Evolutionary conservation across 257 asterid genomes (phyloP).

Genomic region (Solanum lycopersicoides): DNA sequence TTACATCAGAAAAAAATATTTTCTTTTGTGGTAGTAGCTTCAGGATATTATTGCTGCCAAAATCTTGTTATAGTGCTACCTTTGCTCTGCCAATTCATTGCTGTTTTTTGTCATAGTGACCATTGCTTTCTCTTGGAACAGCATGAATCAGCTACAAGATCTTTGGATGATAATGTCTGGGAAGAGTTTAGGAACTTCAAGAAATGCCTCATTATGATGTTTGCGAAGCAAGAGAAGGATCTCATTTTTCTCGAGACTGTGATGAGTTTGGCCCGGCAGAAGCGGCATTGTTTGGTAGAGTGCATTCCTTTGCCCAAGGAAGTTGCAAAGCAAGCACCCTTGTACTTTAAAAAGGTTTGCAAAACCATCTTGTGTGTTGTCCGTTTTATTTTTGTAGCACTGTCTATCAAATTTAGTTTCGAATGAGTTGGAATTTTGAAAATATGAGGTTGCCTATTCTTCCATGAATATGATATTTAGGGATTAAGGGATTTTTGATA

Average conservation of each 20-base stretch:
- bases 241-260: conserved; percentile 82
- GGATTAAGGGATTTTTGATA: neutral
- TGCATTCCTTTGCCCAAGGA: conserved; percentile 79
- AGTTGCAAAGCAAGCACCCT: conserved; percentile 81
- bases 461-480: neutral
- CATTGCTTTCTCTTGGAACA: conserved; percentile 15
- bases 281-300: conserved; percentile 86
- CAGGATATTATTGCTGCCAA: neutral
- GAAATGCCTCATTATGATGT: conserved; percentile 97
- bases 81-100: neutral
- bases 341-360: conserved; percentile 86
- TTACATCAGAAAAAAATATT: neutral
- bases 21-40: neutral
- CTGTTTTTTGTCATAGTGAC: neutral
- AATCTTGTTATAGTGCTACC: neutral
- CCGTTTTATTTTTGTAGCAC: neutral
- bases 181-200: conserved; percentile 91
- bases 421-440: neutral
- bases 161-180: conserved; percentile 84
- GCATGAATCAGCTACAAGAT: conserved; percentile 88
- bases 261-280: conserved; percentile 67
- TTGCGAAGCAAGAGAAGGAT: conserved; percentile 76
- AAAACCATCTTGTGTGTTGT: neutral
- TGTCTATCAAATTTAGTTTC: neutral
- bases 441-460: neutral